Evolutionary conservation across 495 filamentous ascomycete genomes (phyloP).

Genomic region (Cercophora scortea): DNA sequence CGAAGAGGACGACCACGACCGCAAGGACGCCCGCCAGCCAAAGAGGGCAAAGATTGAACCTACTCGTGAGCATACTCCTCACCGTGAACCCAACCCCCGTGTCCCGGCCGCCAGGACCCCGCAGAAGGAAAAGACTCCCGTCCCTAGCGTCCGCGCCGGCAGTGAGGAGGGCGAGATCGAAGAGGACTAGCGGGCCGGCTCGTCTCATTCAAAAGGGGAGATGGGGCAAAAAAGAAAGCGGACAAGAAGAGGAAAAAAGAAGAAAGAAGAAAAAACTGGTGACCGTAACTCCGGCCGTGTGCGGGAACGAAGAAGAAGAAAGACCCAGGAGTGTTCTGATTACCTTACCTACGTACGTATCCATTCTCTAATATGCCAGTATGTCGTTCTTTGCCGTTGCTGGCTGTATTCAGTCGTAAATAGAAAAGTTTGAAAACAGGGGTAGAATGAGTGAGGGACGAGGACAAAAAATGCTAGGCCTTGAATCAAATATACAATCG

Average conservation of each 20-base stretch:
- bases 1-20: constrained; percentile 60
- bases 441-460: no score
- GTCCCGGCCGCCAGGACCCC: constrained; percentile 43
- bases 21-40: constrained; percentile 3
- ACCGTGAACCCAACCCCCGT: constrained; percentile 36
- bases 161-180: constrained; percentile 99
- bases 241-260: background rate
- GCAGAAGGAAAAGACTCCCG: constrained; percentile 51
- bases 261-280: background rate
- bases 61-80: constrained; percentile 51
- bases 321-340: no score
- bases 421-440: background rate
- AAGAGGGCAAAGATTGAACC: constrained; percentile 56
- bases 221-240: no score
- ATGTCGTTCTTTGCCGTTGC: background rate
- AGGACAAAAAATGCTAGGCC: no score
- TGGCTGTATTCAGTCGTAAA: background rate
- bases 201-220: background rate
- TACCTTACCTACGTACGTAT: background rate
- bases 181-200: constrained; percentile 54
- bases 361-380: background rate
- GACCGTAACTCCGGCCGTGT: background rate
- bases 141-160: constrained; percentile 59
- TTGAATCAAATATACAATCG: no score
- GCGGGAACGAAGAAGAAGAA: no score